These are phyloP conservation scores for Ascomycota sp. DNA, from an alignment of 2,329 filamentous ascomycete species.

Conservation along the genomic window DNA sequence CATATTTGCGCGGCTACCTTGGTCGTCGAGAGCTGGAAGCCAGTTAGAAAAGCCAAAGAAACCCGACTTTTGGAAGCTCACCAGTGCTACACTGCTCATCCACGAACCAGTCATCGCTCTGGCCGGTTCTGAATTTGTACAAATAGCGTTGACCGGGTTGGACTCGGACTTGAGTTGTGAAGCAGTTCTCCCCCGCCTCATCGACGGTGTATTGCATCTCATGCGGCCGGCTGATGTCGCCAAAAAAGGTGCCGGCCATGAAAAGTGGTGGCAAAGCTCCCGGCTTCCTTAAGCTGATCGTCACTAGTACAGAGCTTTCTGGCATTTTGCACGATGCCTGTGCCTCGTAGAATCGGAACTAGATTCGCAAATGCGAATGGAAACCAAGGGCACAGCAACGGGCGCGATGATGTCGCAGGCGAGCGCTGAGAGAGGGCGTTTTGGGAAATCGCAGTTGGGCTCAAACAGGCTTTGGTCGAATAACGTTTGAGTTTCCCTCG, in stretches of 20 bases:
- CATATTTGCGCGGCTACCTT: conserved; percentile 4
- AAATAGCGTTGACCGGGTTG: conserved; percentile 38
- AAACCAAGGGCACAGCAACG: no score
- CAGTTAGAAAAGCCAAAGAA: neutral
- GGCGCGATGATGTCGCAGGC: no score
- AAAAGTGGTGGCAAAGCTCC: conserved; percentile 45
- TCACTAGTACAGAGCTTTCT: conserved; percentile 18
- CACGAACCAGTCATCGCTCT: conserved; percentile 46
- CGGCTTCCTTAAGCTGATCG: conserved; percentile 36
- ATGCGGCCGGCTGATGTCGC: conserved; percentile 40
- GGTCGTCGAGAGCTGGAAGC: conserved; percentile 1
- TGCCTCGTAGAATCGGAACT: no score
- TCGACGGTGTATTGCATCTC: conserved; percentile 38
- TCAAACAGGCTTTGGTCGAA: no score
- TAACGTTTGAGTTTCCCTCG: no score
- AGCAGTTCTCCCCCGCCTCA: conserved; percentile 31
- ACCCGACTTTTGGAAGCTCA: conserved; percentile 13
- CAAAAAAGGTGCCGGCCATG: conserved; percentile 45
- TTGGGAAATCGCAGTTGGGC: no score
- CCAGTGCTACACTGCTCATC: conserved; percentile 38
- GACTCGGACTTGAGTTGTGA: conserved; percentile 31
- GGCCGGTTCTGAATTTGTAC: conserved; percentile 52
- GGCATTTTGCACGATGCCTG: conserved; percentile 4
- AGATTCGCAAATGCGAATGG: no score
- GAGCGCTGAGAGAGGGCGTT: no score